A percentile compares a stretch with the other conserved stretches of the same genome.
phyloP scores from a whole-genome alignment of 345 rosid species.

The Ricinus communis region DNA sequence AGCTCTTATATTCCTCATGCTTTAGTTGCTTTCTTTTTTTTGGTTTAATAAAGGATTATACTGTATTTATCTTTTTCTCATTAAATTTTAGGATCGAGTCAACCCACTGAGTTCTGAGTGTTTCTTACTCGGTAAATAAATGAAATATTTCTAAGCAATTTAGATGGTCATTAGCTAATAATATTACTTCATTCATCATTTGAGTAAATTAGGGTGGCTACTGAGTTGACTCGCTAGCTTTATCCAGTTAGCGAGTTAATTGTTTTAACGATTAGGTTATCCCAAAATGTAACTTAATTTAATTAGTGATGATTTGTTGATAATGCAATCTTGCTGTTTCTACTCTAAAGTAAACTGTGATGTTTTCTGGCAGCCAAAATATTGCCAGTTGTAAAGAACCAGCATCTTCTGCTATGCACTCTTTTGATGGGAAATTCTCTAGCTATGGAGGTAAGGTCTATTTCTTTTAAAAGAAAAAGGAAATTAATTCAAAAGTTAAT shows the following conservation, averaged over 20 bases:
- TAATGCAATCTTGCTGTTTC: background rate
- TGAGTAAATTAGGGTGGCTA: no score
- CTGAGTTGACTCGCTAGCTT: no score
- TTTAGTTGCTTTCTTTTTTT: background rate
- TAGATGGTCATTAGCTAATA: no score
- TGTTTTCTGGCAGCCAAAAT: slow-evolving; percentile 62
- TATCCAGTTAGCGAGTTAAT: background rate
- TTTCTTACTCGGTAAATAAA: no score
- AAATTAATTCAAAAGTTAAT: no score
- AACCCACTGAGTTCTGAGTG: slow-evolving; percentile 5
- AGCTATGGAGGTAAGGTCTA: slow-evolving; percentile 83
- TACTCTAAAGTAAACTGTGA: background rate
- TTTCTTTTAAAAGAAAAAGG: background rate
- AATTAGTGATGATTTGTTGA: background rate
- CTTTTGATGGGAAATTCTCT: slow-evolving; percentile 87
- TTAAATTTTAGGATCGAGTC: background rate
- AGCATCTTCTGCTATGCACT: slow-evolving; percentile 87
- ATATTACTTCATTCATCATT: no score
- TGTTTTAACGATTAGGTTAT: background rate
- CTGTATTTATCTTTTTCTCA: background rate
- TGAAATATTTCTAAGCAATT: no score
- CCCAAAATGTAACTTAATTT: no score
- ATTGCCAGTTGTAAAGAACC: slow-evolving; percentile 91
- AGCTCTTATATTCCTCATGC: background rate
- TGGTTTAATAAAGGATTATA: background rate